Base-by-base conservation (phyloP, 2,329 filamentous ascomycete genomes). In the Aspergillus nomiae region DNA sequence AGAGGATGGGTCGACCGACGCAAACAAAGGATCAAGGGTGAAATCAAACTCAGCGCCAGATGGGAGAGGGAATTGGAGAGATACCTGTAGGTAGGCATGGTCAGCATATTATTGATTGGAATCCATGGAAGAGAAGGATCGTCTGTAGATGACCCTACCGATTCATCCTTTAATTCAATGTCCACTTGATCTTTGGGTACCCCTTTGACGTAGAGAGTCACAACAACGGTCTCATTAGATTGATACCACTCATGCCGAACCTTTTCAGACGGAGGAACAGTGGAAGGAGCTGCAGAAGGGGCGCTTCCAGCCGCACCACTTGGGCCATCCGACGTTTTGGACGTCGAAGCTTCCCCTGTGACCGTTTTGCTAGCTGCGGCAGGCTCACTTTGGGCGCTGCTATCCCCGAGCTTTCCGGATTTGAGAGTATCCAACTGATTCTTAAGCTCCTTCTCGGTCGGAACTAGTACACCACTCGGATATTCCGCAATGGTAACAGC, bases 241-340 rank as follows among this genome's bases (percentile, higher is more conserved):
- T 91, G 88, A 69, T 89, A 90, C 87, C 87, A 91, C 63, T 91
- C 89, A 69, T 90, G 84, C 61, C 88, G 84, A 67, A 90, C 85
- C 73, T 89, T 90, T 63, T 84, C 82, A 6, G 84, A 46, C 11
- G 43, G 24, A 50, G 57, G 32, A 32, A 61, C 45, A 62, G 28
- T 30, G 38, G 64, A 12, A 9, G 38, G 43, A 60, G 26, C 12
- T 19, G 24, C n/a, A 16, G 48, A 54, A 26, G n/a, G n/a, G 4
- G n/a, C 26, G 14, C n/a, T 55, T 51, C 48, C 28, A 38, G 32
- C 14, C 26, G 58, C 59, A 51, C 53, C 58, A 36, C 58, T 36
- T 32, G 56, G 63, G 34, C 46, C 56, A 19, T 63, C 57, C 24
- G 56, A 53, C 5, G 60, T 61, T 21, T 58, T 60, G 1, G 65